Evolutionary conservation across 78 protist genomes (phyloP), one percentile per base, ranked within the genome.

Genomic region (Acrasis kona): DNA sequence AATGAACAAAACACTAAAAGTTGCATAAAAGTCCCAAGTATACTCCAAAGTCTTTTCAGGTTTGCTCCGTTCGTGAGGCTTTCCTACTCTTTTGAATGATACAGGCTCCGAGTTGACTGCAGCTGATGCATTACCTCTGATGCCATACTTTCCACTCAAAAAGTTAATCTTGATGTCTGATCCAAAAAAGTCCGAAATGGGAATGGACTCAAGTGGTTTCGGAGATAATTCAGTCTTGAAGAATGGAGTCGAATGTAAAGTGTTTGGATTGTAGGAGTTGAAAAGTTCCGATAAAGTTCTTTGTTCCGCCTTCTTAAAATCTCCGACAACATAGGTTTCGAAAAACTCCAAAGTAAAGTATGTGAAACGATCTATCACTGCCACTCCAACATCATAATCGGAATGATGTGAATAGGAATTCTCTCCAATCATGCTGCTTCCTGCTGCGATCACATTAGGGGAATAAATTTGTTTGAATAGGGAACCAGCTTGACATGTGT

Each of bases 401-500:
- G 67, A 36, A 65, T 87, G 92, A 50, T 89, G 91, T 57, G 92
- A 85, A 58, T 85, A 91, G 28, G 91, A 78, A 70, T 81, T 85
- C 76, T 91, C 92, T 41, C 87, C 89, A 40, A 7, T 38, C 37
- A 34, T 39, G 10, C 80, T 42, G 10, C 83, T 58, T 10, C 89
- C 91, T 12, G 82, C 72, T 8, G 95, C 83, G 27, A 91, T 34
- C n/a, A 91, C 81, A 65, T 76, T 73, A 41, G 91, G 92, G 2
- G 84, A 65, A 30, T 74, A 32, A 29, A 85, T 41, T 31, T 66
- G 19, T 40, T 57, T 61, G 80, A 35, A 32, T 57, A 93, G 41
- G 0, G 97, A 87, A 30, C 72, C 87, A 1, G 97, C 98, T 66
- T 95, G 98, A 57, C 98, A 95, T 5, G 98, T 95, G 82, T 95